Percentiles rank a stretch among this genome's conserved stretches.
Evolutionary conservation across 495 filamentous ascomycete species (phyloP).

Genomic region (Mycothermus thermophilus): DNA sequence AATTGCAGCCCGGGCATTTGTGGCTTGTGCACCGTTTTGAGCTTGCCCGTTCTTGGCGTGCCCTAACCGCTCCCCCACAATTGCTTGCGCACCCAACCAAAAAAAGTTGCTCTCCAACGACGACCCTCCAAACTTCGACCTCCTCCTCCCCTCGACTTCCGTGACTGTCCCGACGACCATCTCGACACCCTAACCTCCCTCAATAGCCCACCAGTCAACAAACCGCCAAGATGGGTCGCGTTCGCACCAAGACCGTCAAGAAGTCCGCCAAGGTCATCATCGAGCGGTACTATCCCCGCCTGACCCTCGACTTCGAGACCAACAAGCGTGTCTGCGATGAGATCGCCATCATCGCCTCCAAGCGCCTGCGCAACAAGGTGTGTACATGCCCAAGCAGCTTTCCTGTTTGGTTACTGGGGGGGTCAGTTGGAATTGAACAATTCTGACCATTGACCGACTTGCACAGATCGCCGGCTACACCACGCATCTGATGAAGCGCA

Average conservation of each 20-base stretch:
- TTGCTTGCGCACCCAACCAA: slow-evolving; percentile 3
- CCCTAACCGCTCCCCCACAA: slow-evolving; percentile 9
- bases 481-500: slow-evolving; percentile 94
- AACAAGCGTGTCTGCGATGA: slow-evolving; percentile 99
- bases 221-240: slow-evolving; percentile 85
- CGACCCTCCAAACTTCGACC: too few species aligned
- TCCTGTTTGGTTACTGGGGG: not conserved
- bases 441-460: slow-evolving; percentile 4
- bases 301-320: slow-evolving; percentile 99
- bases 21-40: too few species aligned
- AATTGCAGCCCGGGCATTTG: too few species aligned
- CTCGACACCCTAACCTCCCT: slow-evolving; percentile 5
- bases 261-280: slow-evolving; percentile 99
- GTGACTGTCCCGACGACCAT: not conserved
- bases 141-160: slow-evolving; percentile 1
- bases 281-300: slow-evolving; percentile 95
- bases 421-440: too few species aligned
- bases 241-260: slow-evolving; percentile 98
- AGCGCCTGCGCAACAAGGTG: slow-evolving; percentile 98
- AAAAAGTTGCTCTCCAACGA: not conserved
- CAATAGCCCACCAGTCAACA: slow-evolving; percentile 16
- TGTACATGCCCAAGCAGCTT: not conserved
- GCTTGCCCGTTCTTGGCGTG: slow-evolving; percentile 1
- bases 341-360: slow-evolving; percentile 96
- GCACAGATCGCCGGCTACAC: slow-evolving; percentile 92